Base-by-base conservation (phyloP, 768 basidiomycete species). In the Paxillus rubicundulus region DNA sequence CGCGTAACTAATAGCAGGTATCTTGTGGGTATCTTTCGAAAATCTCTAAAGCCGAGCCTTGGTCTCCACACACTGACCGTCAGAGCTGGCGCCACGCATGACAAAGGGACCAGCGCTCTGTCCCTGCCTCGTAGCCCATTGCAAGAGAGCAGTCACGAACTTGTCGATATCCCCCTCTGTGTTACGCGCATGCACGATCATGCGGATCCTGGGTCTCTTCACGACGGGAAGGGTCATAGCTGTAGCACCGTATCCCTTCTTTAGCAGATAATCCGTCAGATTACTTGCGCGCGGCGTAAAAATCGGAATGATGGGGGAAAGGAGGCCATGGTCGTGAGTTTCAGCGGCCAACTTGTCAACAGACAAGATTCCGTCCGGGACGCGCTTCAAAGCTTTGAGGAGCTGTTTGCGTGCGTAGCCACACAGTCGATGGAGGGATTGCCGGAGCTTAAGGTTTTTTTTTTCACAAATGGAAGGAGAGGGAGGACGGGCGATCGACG, bases 291-390 rank as follows among this genome's bases (percentile, higher is more conserved):
- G 32, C 1, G 55, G 56, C 8, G 59, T 55, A 24, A 58, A 61
- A 9, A 64, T 50, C 8, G 62, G 62, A 3, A 64, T 55, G 55
- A 64, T 20, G 10, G 61, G 61, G 21, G 61, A 63, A 45, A 34
- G 53, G 17, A 58, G 27, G 42, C 30, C 32, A 24, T 5, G 18
- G 39, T 50, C 49, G 49, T 47, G 41, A 20, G 30, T 16, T 20
- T 12, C 38, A 8, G 33, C 16, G 33, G 37, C 6, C 2, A 21
- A 21, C 17, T 20, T 16, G 16, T 45, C 17, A 1, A 63, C 21
- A 8, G 44, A 38, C 5, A 63, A 37, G 28, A 58, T 34, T 6
- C 33, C 13, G 33, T 32, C 32, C 8, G 3, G 16, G 30, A 20
- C 21, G 2, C 14, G n/a, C 21, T 24, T 24, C 21, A 24, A 24